A percentile compares a stretch with the other conserved stretches of the same genome.
These are phyloP conservation scores for Sporothrix inflata DNA, from an alignment of 2,329 filamentous ascomycete species.

Conservation along the genomic window DNA sequence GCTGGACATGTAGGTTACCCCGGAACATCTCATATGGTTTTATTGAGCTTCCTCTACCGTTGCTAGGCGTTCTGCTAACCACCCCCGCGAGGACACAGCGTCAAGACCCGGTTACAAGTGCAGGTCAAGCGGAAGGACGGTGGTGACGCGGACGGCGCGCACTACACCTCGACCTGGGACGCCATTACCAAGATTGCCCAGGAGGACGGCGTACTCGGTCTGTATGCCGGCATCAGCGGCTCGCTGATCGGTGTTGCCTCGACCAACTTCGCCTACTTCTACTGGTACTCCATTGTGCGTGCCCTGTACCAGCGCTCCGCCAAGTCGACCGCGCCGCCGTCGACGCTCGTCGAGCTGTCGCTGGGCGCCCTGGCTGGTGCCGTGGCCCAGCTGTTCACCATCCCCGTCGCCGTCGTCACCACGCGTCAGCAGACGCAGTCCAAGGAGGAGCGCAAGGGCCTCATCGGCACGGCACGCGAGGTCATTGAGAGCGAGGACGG, in stretches of 20 bases:
- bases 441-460: slow-evolving; percentile 80
- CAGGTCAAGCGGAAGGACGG: slow-evolving; percentile 72
- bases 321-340: slow-evolving; percentile 59
- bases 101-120: slow-evolving; percentile 95
- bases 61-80: slow-evolving; percentile 27
- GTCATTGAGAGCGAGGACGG: slow-evolving; percentile 91
- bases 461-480: slow-evolving; percentile 85
- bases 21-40: not conserved
- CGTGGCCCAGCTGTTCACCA: slow-evolving; percentile 92
- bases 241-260: slow-evolving; percentile 90
- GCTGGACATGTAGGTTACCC: slow-evolving; percentile 76
- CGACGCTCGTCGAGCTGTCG: slow-evolving; percentile 79
- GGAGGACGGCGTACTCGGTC: slow-evolving; percentile 76
- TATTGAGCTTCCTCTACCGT: not conserved
- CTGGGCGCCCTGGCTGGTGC: slow-evolving; percentile 88
- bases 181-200: slow-evolving; percentile 82
- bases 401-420: slow-evolving; percentile 92
- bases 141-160: slow-evolving; percentile 55
- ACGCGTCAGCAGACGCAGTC: slow-evolving; percentile 93
- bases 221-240: slow-evolving; percentile 88
- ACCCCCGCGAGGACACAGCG: slow-evolving; percentile 54
- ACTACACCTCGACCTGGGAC: slow-evolving; percentile 87
- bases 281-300: slow-evolving; percentile 93
- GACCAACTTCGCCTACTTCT: slow-evolving; percentile 99
- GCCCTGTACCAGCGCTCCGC: slow-evolving; percentile 72